Conservation (phyloP, 768 basidiomycete genomes). For the Boletus rubropictus region DNA sequence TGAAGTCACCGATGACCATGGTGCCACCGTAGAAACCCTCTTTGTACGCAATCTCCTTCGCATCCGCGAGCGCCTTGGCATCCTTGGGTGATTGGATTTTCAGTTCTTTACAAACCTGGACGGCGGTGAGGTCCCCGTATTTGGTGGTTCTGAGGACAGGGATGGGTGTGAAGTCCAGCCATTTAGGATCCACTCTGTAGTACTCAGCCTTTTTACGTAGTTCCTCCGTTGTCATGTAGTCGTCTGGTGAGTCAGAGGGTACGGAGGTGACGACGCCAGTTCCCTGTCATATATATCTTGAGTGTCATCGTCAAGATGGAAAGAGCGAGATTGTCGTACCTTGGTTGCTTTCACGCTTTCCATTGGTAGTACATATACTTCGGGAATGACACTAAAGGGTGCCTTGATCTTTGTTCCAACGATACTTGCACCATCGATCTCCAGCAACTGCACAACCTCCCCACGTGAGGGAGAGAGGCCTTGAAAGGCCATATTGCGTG, state of each 20-base stretch:
- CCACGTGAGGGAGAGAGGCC: constrained; percentile 72
- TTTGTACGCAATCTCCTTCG: constrained; percentile 97
- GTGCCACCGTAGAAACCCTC: constrained; percentile 95
- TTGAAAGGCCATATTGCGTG: constrained; percentile 98
- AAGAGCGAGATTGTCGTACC: constrained; percentile 32
- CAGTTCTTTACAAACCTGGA: constrained; percentile 74
- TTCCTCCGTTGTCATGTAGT: constrained; percentile 84
- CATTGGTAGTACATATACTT: constrained; percentile 98
- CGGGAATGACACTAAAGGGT: constrained; percentile 72
- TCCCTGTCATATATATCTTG: constrained; percentile 45
- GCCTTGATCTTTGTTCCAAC: constrained; percentile 89
- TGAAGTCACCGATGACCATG: constrained; percentile 89
- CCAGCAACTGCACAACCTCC: constrained; percentile 63
- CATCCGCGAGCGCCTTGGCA: constrained; percentile 85
- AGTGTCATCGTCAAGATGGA: neutral
- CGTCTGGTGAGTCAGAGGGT: constrained; percentile 97
- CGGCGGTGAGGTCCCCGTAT: constrained; percentile 90
- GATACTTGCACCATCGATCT: constrained; percentile 73
- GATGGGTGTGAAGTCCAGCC: constrained; percentile 80
- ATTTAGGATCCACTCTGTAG: constrained; percentile 89
- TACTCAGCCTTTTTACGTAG: constrained; percentile 94
- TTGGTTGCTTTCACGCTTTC: constrained; percentile 95
- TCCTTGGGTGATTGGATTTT: constrained; percentile 98
- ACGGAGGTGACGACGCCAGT: constrained; percentile 98
- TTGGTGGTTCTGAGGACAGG: constrained; percentile 84